Percentiles rank a stretch among this genome's conserved stretches.
Evolutionary conservation across 2,329 filamentous ascomycete genomes (phyloP).

Genomic region (Penicillium oxalicum): DNA sequence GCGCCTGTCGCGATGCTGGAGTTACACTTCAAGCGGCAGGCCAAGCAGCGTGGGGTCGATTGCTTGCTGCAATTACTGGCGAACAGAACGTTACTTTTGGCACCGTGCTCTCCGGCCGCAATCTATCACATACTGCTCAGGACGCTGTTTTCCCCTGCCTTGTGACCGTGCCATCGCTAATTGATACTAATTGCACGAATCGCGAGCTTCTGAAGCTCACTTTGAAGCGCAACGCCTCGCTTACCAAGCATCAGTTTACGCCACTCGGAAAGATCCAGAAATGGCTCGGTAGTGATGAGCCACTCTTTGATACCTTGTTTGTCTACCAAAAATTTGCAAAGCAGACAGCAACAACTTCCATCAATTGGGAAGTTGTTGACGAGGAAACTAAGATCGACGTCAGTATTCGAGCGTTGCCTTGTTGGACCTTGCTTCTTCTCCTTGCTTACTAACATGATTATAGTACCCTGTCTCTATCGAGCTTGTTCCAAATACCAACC

Average conservation of each 20-base stretch:
- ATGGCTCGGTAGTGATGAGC: conserved; percentile 58
- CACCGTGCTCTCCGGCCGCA: conserved; percentile 70
- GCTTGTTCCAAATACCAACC: conserved; percentile 53
- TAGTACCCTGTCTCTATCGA: conserved; percentile 75
- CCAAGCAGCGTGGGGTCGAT: conserved; percentile 69
- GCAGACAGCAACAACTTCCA: conserved; percentile 12
- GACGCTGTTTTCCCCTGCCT: conserved; percentile 69
- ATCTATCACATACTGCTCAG: conserved; percentile 51
- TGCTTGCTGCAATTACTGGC: conserved; percentile 71
- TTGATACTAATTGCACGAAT: conserved; percentile 52
- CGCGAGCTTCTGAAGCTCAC: conserved; percentile 54
- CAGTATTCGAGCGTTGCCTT: conserved; percentile 13
- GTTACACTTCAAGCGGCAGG: conserved; percentile 70
- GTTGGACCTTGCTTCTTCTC: neutral
- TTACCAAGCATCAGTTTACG: conserved; percentile 66
- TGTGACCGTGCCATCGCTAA: conserved; percentile 68
- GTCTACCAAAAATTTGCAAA: conserved; percentile 64
- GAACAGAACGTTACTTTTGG: conserved; percentile 72
- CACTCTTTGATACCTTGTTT: conserved; percentile 78
- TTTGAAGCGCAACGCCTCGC: conserved; percentile 57
- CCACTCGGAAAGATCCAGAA: conserved; percentile 67
- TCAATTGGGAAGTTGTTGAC: conserved; percentile 55
- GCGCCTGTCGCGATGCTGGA: conserved; percentile 51
- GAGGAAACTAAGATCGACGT: conserved; percentile 65
- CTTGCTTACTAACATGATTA: conserved; percentile 9